Evolutionary conservation across 768 basidiomycete genomes (phyloP).

Genomic region (Collybia mongolica): DNA sequence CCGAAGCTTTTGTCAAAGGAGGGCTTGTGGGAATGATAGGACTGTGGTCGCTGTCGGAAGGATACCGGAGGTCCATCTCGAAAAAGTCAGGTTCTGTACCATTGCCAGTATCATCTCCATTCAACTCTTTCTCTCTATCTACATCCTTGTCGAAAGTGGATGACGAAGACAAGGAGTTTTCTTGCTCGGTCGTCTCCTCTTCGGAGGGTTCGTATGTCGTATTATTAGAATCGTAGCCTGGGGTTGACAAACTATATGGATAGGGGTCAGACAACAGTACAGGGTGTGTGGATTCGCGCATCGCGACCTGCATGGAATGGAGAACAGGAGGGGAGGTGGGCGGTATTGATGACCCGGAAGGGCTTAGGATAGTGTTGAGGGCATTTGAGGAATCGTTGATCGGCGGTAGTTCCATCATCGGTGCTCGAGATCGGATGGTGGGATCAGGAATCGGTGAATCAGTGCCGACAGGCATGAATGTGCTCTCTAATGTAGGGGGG

Average conservation of each 20-base stretch:
- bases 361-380: constrained; percentile 14
- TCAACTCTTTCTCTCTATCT: constrained; percentile 7
- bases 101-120: constrained; percentile 5
- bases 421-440: constrained; percentile 18
- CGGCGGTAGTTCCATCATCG: constrained; percentile 10
- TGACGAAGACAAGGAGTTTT: constrained; percentile 29
- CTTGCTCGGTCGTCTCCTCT: constrained; percentile 21
- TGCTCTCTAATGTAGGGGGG: no score
- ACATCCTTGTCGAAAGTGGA: constrained; percentile 22
- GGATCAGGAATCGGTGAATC: constrained; percentile 20
- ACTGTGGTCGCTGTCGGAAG: constrained; percentile 2
- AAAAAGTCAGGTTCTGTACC: neutral
- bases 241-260: constrained; percentile 48
- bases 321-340: neutral
- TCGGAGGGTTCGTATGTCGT: constrained; percentile 18
- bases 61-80: constrained; percentile 20
- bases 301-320: constrained; percentile 8
- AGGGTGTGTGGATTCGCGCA: constrained; percentile 25
- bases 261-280: constrained; percentile 41
- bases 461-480: no score
- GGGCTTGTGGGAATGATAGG: no score
- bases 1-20: no score
- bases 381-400: constrained; percentile 22
- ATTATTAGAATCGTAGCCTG: constrained; percentile 16
- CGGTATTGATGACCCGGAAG: constrained; percentile 18